Evolutionary conservation across 2,329 filamentous ascomycete species (phyloP).

Genomic region (Aspergillus phoenicis): DNA sequence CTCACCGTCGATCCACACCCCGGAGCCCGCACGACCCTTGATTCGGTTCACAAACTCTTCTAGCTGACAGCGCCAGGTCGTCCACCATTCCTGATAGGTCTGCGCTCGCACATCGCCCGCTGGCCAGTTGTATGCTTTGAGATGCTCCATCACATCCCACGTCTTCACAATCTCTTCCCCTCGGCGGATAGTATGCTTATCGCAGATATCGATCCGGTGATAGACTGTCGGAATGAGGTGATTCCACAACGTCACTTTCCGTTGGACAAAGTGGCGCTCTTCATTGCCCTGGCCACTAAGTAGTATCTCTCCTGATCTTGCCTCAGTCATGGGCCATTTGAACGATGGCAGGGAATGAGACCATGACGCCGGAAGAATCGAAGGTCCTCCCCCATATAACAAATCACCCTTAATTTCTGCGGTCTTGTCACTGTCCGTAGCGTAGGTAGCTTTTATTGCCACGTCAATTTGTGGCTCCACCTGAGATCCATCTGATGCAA

Average conservation of each 20-base stretch:
- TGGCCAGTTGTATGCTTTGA: constrained; percentile 26
- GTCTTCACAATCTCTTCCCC: constrained; percentile 14
- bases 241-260: constrained; percentile 26
- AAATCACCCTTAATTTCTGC: constrained; percentile 22
- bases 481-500: constrained; percentile 27
- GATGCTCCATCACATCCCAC: constrained; percentile 20
- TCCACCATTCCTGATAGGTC: constrained; percentile 42
- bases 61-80: constrained; percentile 51
- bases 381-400: constrained; percentile 12
- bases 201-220: constrained; percentile 17
- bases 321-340: constrained; percentile 25
- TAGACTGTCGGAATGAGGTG: constrained; percentile 21
- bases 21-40: constrained; percentile 39
- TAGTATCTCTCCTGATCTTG: constrained; percentile 17
- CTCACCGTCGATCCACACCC: constrained; percentile 47
- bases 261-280: constrained; percentile 6
- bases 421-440: constrained; percentile 14
- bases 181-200: constrained; percentile 9
- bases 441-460: constrained; percentile 21
- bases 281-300: constrained; percentile 3
- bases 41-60: constrained; percentile 54
- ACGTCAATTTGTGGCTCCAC: constrained; percentile 39
- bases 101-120: constrained; percentile 22
- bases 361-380: constrained; percentile 18
- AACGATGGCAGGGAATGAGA: constrained; percentile 12